A percentile compares a stretch with the other conserved stretches of the same genome.
Conservation (phyloP, 345 rosid genomes). For the Durio zibethinus region DNA sequence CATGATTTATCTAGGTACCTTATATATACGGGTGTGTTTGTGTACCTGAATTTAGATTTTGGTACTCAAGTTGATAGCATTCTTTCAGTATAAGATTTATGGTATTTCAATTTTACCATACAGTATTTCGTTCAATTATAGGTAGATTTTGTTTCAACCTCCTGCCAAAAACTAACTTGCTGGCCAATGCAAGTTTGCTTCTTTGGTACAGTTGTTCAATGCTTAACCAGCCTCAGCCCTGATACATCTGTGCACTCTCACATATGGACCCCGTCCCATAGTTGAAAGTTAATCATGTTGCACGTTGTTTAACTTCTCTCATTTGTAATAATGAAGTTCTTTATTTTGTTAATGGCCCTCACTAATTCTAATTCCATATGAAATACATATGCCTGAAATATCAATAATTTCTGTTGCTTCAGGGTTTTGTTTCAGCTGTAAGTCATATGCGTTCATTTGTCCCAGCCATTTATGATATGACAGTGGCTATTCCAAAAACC, state of each 20-base stretch:
- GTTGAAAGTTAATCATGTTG: not conserved
- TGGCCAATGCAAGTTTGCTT: not conserved
- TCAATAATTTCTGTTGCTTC: conserved; percentile 24
- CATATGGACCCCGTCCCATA: not conserved
- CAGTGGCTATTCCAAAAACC: conserved; percentile 70
- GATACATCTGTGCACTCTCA: not conserved
- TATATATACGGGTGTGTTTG: too few species aligned
- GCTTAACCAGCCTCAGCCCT: not conserved
- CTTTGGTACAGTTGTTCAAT: conserved; percentile 1
- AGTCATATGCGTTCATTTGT: conserved; percentile 89
- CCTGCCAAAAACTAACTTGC: not conserved
- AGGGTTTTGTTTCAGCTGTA: conserved; percentile 97
- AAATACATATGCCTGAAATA: not conserved
- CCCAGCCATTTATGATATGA: conserved; percentile 90
- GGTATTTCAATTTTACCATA: not conserved
- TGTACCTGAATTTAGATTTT: conserved; percentile 7
- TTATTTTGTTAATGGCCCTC: not conserved
- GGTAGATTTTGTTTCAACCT: not conserved
- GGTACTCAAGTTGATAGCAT: not conserved
- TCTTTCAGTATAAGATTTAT: not conserved
- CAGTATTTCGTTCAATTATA: not conserved
- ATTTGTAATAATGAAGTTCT: not conserved
- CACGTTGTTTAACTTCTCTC: not conserved
- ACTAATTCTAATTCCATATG: not conserved
- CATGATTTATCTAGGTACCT: not conserved